Conservation (phyloP, 192 early-diverging fungal species). For the Backusella tarrabulga region DNA sequence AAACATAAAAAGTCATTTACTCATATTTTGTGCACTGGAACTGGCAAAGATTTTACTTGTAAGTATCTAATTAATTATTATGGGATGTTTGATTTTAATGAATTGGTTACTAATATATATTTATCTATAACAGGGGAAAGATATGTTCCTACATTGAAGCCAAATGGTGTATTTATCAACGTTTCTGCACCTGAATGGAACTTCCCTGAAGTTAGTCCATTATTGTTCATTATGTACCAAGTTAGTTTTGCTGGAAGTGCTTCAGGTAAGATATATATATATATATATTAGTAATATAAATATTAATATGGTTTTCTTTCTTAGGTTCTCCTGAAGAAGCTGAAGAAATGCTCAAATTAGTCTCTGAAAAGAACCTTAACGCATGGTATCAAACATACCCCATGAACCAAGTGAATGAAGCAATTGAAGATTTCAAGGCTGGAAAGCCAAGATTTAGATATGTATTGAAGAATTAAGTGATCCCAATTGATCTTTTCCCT, state of each 20-base stretch:
- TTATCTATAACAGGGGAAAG: neutral
- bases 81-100: too few species aligned
- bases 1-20: slow-evolving; percentile 12
- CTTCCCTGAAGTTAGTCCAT: neutral
- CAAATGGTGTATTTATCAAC: neutral
- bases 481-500: slow-evolving; percentile 11
- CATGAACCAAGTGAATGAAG: slow-evolving; percentile 63
- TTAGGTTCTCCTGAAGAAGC: slow-evolving; percentile 53
- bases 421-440: slow-evolving; percentile 41
- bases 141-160: neutral
- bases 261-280: slow-evolving; percentile 48
- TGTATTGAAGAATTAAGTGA: neutral
- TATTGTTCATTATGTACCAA: slow-evolving; percentile 51
- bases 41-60: neutral
- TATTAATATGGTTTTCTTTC: slow-evolving; percentile 1
- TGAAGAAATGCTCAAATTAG: slow-evolving; percentile 59
- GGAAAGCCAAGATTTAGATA: too few species aligned
- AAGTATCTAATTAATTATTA: neutral
- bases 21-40: neutral
- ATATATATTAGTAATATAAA: neutral
- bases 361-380: slow-evolving; percentile 53
- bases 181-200: neutral
- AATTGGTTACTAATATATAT: too few species aligned
- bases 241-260: slow-evolving; percentile 59
- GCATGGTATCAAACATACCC: slow-evolving; percentile 53